phyloP scores from a whole-genome alignment of 805 yeast species.

The Torulaspora microellipsoides region DNA sequence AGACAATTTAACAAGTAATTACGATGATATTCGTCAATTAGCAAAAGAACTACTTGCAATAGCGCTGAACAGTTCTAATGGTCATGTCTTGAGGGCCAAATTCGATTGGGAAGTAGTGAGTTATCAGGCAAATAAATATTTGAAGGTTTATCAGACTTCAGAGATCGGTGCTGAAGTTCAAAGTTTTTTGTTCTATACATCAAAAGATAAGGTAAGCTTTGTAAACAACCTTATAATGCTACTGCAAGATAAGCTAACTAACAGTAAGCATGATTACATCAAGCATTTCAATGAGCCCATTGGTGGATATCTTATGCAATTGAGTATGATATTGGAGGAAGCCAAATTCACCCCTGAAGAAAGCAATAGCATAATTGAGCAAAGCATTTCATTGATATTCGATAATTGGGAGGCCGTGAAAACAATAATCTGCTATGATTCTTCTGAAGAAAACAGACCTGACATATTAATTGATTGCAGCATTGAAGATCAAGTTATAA shows the following conservation, averaged over 20 bases:
- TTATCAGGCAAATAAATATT: constrained; percentile 34
- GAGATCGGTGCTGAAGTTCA: constrained; percentile 76
- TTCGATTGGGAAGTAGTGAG: constrained; percentile 15
- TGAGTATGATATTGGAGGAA: constrained; percentile 43
- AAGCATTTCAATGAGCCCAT: constrained; percentile 49
- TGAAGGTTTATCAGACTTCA: constrained; percentile 52
- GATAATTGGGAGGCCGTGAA: constrained; percentile 35
- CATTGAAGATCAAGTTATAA: constrained; percentile 42
- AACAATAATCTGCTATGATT: constrained; percentile 56
- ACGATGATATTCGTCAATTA: constrained; percentile 65
- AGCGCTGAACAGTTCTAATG: constrained; percentile 21
- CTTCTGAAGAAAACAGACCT: constrained; percentile 65
- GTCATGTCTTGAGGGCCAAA: neutral
- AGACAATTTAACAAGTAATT: constrained; percentile 63
- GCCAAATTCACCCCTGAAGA: constrained; percentile 10
- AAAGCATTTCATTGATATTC: constrained; percentile 9
- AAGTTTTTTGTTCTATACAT: constrained; percentile 44
- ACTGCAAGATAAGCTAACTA: constrained; percentile 34
- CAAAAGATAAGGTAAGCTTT: constrained; percentile 28
- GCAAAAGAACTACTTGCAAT: constrained; percentile 45
- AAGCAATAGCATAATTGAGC: neutral
- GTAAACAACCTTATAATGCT: constrained; percentile 32
- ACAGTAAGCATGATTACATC: constrained; percentile 36
- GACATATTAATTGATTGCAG: constrained; percentile 39
- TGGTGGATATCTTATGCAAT: constrained; percentile 67